These are phyloP conservation scores for Diaporthe nobilis DNA, from an alignment of 2,329 filamentous ascomycete species.

Conservation along the genomic window DNA sequence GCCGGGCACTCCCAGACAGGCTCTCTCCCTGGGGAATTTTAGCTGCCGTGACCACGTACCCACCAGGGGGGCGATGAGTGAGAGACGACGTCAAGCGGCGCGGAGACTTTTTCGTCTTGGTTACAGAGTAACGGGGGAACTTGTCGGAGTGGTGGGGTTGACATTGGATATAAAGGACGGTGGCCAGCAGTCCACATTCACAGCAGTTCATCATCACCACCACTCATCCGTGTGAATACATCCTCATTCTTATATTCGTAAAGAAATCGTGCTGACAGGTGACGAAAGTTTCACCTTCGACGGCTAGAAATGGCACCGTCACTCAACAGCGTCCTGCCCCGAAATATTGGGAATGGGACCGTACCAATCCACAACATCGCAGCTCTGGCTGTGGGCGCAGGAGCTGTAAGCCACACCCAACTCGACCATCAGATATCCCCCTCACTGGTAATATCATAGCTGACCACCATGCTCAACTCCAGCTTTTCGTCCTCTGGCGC, in stretches of 20 bases:
- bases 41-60: not conserved
- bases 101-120: not conserved
- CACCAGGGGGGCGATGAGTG: not conserved
- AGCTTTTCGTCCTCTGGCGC: slow-evolving; percentile 19
- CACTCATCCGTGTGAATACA: not conserved
- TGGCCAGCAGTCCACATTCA: not conserved
- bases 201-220: not conserved
- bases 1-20: slow-evolving; percentile 6
- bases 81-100: not conserved
- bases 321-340: not conserved
- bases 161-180: not conserved
- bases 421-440: too few species aligned
- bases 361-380: not conserved
- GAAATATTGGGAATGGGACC: not conserved
- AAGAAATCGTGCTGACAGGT: not conserved
- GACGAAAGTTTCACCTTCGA: not conserved
- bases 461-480: not conserved
- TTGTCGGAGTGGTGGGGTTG: not conserved
- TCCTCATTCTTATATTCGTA: not conserved
- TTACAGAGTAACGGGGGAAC: not conserved
- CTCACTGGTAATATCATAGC: not conserved
- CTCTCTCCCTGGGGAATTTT: not conserved
- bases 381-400: not conserved
- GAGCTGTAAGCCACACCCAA: not conserved
- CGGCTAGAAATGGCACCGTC: slow-evolving; percentile 9